Percentiles rank a stretch among this genome's conserved stretches.
phyloP scores from a whole-genome alignment of 78 protist genomes.

The Dictyostelium firmibasis region DNA sequence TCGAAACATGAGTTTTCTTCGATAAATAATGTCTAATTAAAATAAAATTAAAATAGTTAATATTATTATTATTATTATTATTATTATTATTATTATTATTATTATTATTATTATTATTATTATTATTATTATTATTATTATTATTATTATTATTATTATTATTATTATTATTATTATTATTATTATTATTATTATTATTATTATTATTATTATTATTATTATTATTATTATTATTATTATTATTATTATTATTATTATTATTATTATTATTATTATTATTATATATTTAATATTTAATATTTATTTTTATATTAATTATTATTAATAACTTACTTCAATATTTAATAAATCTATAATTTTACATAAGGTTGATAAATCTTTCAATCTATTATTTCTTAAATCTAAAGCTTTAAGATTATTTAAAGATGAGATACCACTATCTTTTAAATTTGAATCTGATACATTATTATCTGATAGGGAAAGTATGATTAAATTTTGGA shows the following conservation, averaged over 20 bases:
- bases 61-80: not conserved
- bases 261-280: not conserved
- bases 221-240: not conserved
- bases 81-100: not conserved
- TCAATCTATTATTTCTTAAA: conserved; percentile 60
- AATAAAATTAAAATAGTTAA: not conserved
- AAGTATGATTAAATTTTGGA: conserved; percentile 18
- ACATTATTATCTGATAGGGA: conserved; percentile 45
- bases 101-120: not conserved
- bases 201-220: not conserved
- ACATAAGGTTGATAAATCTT: conserved; percentile 18
- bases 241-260: not conserved
- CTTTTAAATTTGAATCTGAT: conserved; percentile 27
- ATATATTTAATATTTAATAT: not conserved
- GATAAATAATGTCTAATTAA: conserved; percentile 28
- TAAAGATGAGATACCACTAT: conserved; percentile 7
- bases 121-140: not conserved
- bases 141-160: not conserved
- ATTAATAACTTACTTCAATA: not conserved
- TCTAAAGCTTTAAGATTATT: conserved; percentile 51
- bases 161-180: not conserved
- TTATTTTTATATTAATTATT: not conserved
- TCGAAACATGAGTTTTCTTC: conserved; percentile 69
- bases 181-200: not conserved
- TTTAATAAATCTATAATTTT: conserved; percentile 21